phyloP scores from a whole-genome alignment of 345 rosid species.

The Balakata baccata region DNA sequence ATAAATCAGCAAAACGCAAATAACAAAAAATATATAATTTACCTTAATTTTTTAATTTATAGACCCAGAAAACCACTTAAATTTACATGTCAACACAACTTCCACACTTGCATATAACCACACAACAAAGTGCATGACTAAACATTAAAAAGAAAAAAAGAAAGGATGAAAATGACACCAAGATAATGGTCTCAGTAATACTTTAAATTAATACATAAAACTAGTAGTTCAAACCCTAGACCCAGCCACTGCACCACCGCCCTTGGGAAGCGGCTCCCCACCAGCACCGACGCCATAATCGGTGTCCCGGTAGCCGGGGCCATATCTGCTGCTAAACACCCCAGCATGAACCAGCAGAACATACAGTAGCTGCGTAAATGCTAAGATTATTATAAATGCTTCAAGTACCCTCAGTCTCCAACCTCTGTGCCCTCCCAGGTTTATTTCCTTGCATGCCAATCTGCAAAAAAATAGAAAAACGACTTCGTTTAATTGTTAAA shows the following conservation, averaged over 20 bases:
- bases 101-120: no score
- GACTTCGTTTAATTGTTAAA: not conserved
- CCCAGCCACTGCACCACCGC: slow-evolving; percentile 16
- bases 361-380: slow-evolving; percentile 65
- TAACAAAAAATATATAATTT: no score
- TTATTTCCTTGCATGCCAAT: slow-evolving; percentile 83
- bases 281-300: slow-evolving; percentile 42
- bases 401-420: slow-evolving; percentile 72
- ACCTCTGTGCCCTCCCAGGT: slow-evolving; percentile 79
- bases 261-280: slow-evolving; percentile 32
- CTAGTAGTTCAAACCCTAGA: slow-evolving; percentile 29
- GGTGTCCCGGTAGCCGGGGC: slow-evolving; percentile 71
- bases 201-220: not conserved
- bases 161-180: not conserved
- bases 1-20: no score
- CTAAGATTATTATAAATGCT: slow-evolving; percentile 68
- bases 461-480: slow-evolving; percentile 22
- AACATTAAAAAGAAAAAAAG: no score
- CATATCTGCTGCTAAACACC: slow-evolving; percentile 58
- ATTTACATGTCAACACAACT: no score
- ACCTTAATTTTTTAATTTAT: no score
- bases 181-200: no score
- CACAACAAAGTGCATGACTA: no score
- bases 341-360: slow-evolving; percentile 74
- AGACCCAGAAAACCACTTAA: no score